Conservation (phyloP, 164 flowering plant genomes). For the Vitis riparia region DNA sequence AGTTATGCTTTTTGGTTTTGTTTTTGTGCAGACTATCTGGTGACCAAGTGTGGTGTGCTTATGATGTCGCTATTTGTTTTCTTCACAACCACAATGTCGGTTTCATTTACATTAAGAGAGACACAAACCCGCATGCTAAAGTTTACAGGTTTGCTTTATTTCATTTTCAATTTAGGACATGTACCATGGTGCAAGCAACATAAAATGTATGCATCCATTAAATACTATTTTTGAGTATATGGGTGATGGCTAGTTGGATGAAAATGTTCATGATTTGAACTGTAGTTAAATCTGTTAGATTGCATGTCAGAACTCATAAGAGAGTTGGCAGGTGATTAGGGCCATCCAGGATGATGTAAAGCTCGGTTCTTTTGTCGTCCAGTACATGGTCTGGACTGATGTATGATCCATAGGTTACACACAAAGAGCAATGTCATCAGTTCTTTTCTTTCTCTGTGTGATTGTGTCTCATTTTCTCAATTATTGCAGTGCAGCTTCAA, state of each 20-base stretch:
- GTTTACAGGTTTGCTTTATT: constrained; percentile 72
- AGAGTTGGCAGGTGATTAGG: too few relatives aligned
- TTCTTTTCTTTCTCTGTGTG: constrained; percentile 4
- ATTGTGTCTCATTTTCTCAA: constrained; percentile 8
- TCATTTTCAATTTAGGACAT: constrained; percentile 5
- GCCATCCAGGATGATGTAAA: too few relatives aligned
- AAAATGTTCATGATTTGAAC: neutral
- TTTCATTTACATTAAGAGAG: constrained; percentile 95
- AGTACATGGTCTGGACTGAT: neutral
- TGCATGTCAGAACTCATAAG: neutral
- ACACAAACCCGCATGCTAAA: constrained; percentile 98
- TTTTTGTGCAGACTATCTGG: constrained; percentile 75
- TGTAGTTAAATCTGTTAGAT: neutral
- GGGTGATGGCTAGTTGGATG: neutral
- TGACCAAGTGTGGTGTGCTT: constrained; percentile 94
- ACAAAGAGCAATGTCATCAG: neutral
- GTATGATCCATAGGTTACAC: neutral
- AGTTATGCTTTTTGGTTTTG: constrained; percentile 1
- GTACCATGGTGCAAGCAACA: neutral
- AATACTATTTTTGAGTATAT: neutral
- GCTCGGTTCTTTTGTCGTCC: neutral
- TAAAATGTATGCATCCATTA: neutral
- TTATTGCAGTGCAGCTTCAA: constrained; percentile 94
- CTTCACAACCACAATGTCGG: constrained; percentile 98
- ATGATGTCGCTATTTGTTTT: constrained; percentile 99